Evolutionary conservation across 2,329 filamentous ascomycete genomes (phyloP).

Genomic region (Cyphellophora attinorum): DNA sequence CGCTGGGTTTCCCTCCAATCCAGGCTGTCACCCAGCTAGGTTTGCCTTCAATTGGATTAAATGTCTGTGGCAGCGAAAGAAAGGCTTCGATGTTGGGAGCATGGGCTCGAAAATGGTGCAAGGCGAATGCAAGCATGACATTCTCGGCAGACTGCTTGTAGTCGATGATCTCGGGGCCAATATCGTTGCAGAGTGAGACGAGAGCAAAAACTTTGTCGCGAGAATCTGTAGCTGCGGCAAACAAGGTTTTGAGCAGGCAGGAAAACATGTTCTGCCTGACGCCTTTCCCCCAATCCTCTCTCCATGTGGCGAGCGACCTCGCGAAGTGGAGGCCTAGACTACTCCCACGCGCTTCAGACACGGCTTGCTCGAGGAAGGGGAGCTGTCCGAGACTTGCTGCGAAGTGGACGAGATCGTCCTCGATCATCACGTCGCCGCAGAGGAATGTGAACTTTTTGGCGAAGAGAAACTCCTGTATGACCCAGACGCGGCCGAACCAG

Average conservation of each 20-base stretch:
- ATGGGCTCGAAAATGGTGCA: neutral
- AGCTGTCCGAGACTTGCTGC: neutral
- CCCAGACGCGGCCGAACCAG: neutral
- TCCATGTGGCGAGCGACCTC: neutral
- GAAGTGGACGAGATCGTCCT: neutral
- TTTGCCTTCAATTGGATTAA: neutral
- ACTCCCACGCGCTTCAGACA: neutral
- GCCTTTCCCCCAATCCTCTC: neutral
- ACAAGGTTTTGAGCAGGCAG: neutral
- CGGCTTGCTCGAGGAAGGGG: neutral
- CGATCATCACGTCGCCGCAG: neutral
- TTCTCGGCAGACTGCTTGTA: neutral
- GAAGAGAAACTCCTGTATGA: conserved; percentile 1
- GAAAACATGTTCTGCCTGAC: neutral
- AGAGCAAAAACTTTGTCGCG: neutral
- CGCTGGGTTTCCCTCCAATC: neutral
- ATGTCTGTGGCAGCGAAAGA: neutral
- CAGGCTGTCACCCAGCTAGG: neutral
- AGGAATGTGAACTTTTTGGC: neutral
- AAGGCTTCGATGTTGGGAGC: neutral
- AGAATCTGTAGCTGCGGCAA: neutral
- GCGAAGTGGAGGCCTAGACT: neutral
- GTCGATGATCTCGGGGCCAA: neutral
- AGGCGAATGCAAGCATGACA: neutral
- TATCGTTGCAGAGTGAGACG: neutral